A percentile compares a stretch with the other conserved stretches of the same genome.
These are phyloP conservation scores for Candida hungchunana DNA, from an alignment of 805 yeast species.

Conservation along the genomic window DNA sequence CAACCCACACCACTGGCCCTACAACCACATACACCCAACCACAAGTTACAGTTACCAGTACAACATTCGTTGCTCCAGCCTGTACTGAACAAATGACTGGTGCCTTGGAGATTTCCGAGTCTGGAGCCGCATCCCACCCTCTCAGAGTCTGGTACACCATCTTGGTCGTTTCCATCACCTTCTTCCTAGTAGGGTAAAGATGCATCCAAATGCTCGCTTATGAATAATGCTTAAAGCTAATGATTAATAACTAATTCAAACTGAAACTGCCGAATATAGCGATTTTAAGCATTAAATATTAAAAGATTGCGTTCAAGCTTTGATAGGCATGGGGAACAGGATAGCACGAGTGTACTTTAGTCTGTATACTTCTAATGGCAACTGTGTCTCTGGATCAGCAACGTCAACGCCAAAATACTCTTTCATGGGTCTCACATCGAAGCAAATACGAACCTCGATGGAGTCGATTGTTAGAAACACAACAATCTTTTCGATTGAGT, in stretches of 20 bases:
- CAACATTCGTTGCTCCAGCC: neutral
- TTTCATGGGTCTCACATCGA: neutral
- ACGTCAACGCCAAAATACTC: neutral
- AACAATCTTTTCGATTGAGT: neutral
- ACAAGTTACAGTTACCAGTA: constrained; percentile 1
- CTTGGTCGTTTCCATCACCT: neutral
- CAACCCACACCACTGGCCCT: too few species aligned
- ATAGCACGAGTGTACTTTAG: constrained; percentile 6
- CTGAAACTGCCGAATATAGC: too few species aligned
- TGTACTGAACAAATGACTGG: neutral
- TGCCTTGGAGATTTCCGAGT: neutral
- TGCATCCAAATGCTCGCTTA: too few species aligned
- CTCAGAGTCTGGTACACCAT: neutral
- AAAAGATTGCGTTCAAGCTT: neutral
- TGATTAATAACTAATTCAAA: too few species aligned
- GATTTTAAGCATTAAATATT: neutral
- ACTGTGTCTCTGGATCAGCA: neutral
- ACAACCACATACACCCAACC: constrained; percentile 5
- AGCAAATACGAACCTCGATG: constrained; percentile 1
- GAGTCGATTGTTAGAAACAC: constrained; percentile 1
- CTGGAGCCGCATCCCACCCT: neutral
- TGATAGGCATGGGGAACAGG: constrained; percentile 4
- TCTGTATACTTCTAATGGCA: neutral
- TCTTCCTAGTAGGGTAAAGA: constrained; percentile 1
- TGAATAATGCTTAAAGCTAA: too few species aligned